Evolutionary conservation across 2,329 filamentous ascomycete genomes (phyloP).

Genomic region (Aspergillus puulaauensis): DNA sequence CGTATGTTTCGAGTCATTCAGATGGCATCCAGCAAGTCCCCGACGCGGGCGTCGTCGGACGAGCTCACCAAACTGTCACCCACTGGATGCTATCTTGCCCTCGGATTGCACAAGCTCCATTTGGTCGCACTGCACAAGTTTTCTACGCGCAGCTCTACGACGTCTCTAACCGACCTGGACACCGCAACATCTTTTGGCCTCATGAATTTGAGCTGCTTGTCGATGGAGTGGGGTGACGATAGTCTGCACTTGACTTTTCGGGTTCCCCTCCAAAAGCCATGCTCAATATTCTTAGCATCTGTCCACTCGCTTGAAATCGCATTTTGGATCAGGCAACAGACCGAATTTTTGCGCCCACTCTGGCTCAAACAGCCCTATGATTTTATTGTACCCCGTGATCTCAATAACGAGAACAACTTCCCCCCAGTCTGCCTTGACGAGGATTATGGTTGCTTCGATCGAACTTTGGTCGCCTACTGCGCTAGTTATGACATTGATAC

Average conservation of each 20-base stretch:
- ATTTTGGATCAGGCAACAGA: conserved; percentile 59
- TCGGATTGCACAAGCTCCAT: conserved; percentile 69
- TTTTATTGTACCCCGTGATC: conserved; percentile 58
- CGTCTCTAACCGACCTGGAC: conserved; percentile 53
- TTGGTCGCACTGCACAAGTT: conserved; percentile 64
- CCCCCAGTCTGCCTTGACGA: conserved; percentile 52
- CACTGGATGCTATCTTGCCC: conserved; percentile 66
- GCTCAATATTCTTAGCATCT: conserved; percentile 62
- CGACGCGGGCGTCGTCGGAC: conserved; percentile 60
- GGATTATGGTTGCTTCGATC: conserved; percentile 64
- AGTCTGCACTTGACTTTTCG: conserved; percentile 66
- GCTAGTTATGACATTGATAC: conserved; percentile 68
- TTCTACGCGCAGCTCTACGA: conserved; percentile 54
- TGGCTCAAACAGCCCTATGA: conserved; percentile 65
- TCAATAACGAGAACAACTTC: conserved; percentile 52
- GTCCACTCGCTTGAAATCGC: conserved; percentile 65
- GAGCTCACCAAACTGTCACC: conserved; percentile 65
- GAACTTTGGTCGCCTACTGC: conserved; percentile 68
- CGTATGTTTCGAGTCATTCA: conserved; percentile 69
- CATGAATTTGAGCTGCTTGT: conserved; percentile 60
- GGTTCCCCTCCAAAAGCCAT: conserved; percentile 55
- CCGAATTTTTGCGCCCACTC: conserved; percentile 64
- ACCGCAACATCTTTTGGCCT: conserved; percentile 60
- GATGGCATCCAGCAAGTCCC: conserved; percentile 57
- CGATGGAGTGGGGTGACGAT: conserved; percentile 63